Evolutionary conservation across 2,329 filamentous ascomycete genomes (phyloP), one percentile per base, ranked within the genome.

Genomic region (Diaporthe aspalathi): DNA sequence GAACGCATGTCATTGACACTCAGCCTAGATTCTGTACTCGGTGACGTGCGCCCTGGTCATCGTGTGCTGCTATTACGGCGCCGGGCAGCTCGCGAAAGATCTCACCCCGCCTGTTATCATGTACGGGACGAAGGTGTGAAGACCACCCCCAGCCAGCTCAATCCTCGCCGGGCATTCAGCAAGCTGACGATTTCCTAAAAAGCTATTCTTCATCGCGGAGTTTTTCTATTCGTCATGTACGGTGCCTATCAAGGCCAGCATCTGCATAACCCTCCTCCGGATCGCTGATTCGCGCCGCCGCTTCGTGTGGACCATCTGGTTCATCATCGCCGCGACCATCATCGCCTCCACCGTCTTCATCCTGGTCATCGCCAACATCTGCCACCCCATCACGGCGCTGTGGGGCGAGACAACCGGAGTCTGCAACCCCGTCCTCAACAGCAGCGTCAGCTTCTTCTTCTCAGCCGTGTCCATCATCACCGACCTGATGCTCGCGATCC

Each of bases 191-290:
- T 75, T 24, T 73, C 73, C 75, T n/a, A n/a, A n/a, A 56, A 29
- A 81, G 75, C 77, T 77, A 45, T 81, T 82, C 68, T 78, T 81
- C 54, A 80, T 80, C 27, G 80, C 81, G 49, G 80, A 83, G 68
- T 78, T 80, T 67, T 81, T 82, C 70, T 82, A 83, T 60, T 79
- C 79, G n/a, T 78, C 74, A 29, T 76, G 76, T 63, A 77, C 77
- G 1, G 74, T 75, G 2, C 74, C 74, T 24, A 77, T 80, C 72
- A 79, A 79, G 45, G 74, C 75, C 66, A 79, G 77, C 67, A 78
- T 79, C 62, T 78, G 77, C 50, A 63, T 79, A 35, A 77, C 76
- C 24, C 74, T 79, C 7, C 75, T 79, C n/a, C 77, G 78, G 32
- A 78, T 79, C 60, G 78, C 78, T n/a, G 77, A 76, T 53, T 54